phyloP scores from a whole-genome alignment of 805 yeast species.

The Geotrichum ghanense region DNA sequence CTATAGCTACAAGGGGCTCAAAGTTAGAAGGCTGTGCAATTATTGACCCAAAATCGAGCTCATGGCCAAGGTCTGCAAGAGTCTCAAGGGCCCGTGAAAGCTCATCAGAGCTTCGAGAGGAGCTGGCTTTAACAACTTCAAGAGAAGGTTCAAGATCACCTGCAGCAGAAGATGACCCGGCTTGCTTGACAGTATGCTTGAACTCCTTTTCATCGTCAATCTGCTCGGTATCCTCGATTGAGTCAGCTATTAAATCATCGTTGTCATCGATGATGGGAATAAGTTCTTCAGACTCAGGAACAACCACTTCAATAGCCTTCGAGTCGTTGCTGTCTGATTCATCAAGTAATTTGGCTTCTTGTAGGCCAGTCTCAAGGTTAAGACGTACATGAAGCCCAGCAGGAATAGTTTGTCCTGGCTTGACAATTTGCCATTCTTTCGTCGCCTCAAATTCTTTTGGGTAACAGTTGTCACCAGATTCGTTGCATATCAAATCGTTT shows the following conservation, averaged over 20 bases:
- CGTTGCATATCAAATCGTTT: background rate
- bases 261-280: background rate
- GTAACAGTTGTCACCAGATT: slow-evolving; percentile 3
- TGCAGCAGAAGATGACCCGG: background rate
- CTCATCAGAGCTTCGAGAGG: background rate
- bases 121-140: background rate
- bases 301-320: slow-evolving; percentile 1
- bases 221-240: background rate
- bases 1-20: slow-evolving; percentile 12
- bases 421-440: slow-evolving; percentile 55
- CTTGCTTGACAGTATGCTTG: background rate
- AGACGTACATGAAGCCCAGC: slow-evolving; percentile 68
- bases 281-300: background rate
- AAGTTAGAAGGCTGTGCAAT: slow-evolving; percentile 23
- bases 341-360: slow-evolving; percentile 55
- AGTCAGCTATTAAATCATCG: background rate
- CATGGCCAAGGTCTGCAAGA: slow-evolving; percentile 48
- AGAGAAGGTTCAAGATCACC: background rate
- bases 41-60: slow-evolving; percentile 43
- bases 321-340: slow-evolving; percentile 15
- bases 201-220: background rate
- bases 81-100: slow-evolving; percentile 27
- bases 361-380: slow-evolving; percentile 58
- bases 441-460: slow-evolving; percentile 43
- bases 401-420: slow-evolving; percentile 67